Percentiles rank a stretch among this genome's conserved stretches.
These are phyloP conservation scores for Diophrys sp. DNA, from an alignment of 73 alveolate genomes.

Conservation along the genomic window DNA sequence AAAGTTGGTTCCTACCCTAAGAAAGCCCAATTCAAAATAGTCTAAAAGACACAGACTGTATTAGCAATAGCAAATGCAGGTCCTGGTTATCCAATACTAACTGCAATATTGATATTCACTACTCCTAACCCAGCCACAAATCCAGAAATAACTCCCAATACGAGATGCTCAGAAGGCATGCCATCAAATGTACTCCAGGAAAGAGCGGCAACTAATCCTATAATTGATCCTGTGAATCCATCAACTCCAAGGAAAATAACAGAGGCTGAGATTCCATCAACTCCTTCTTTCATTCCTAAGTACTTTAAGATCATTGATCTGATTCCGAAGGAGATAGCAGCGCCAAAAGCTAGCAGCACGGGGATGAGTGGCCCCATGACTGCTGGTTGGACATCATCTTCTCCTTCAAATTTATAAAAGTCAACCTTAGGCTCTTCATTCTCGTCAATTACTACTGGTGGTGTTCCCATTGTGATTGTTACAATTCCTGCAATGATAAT, in stretches of 20 bases:
- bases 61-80: constrained; percentile 32
- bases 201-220: constrained; percentile 6
- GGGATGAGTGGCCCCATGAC: background rate
- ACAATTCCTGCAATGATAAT: constrained; percentile 13
- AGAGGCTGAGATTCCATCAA: constrained; percentile 38
- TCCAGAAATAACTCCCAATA: constrained; percentile 24
- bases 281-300: constrained; percentile 6
- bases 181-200: constrained; percentile 5
- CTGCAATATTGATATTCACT: constrained; percentile 11
- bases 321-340: constrained; percentile 20
- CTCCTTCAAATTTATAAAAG: background rate
- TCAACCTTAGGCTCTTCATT: constrained; percentile 26
- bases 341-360: constrained; percentile 3
- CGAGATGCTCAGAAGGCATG: background rate
- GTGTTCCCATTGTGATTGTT: background rate
- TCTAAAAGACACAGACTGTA: background rate
- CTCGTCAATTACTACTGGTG: background rate
- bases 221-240: constrained; percentile 17
- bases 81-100: constrained; percentile 23
- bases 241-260: constrained; percentile 21
- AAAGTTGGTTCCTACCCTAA: constrained; percentile 9
- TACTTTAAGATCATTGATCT: constrained; percentile 19
- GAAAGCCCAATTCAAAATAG: constrained; percentile 16
- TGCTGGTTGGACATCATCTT: too few relatives aligned
- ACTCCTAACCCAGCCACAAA: constrained; percentile 24